Evolutionary conservation across 352 stramenopile species (phyloP), one percentile per base, ranked within the genome.

Genomic region (Aphanomyces invadans): DNA sequence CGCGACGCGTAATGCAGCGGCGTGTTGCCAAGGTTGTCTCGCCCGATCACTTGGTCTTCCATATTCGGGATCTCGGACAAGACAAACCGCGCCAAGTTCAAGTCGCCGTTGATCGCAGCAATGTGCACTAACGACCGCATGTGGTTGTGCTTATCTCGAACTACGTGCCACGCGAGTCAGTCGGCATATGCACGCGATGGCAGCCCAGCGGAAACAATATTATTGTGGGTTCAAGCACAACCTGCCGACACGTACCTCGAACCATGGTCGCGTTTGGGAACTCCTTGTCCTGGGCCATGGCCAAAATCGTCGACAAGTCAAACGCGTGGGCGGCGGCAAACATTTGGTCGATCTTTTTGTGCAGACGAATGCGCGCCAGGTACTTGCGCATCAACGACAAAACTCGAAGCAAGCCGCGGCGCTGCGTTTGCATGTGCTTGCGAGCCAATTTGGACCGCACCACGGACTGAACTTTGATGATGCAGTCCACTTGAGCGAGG

Each of bases 101-200:
- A 45, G 61, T 93, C 84, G 10, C 83, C 81, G 65, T 93, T 95
- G 67, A 90, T 90, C 1, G 85, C 86, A 0, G 87, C 88, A n/a
- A 92, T 84, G 74, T 96, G 88, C 28, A 95, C 80, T 15, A 96
- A 72, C 23, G 84, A 95, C 74, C 93, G 89, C 80, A 90, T 86
- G 33, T 93, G 78, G 67, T 87, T 75, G 26, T 73, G 70, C 54
- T 81, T 81, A 38, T 95, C 86, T 45, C 86, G 81, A 2, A 92
- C 81, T 57, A 57, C 7, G 19, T 21, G n/a, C 33, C n/a, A n/a
- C n/a, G n/a, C n/a, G n/a, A n/a, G n/a, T n/a, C n/a, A n/a, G n/a
- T n/a, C n/a, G n/a, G n/a, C n/a, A n/a, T n/a, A n/a, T n/a, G n/a
- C n/a, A n/a, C n/a, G n/a, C n/a, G n/a, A n/a, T n/a, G n/a, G n/a